Evolutionary conservation across 495 filamentous ascomycete genomes (phyloP), one percentile per base, ranked within the genome.

Genomic region (Hypoxylon intermedium): DNA sequence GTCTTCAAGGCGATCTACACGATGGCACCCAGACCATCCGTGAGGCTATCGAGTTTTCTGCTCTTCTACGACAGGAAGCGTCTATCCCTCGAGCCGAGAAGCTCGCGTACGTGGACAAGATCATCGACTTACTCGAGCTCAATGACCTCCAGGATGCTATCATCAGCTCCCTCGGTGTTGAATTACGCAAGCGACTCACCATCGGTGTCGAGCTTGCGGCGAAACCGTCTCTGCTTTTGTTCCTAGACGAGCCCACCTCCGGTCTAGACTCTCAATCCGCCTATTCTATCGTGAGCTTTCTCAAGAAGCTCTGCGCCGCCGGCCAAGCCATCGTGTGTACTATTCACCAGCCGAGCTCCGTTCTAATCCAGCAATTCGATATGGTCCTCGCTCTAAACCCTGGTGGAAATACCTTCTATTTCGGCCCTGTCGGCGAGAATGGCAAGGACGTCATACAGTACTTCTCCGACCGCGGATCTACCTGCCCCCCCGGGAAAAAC

Each of bases 191-290:
- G 81, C 53, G 89, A 19, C 60, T 96, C 2, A 97, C 93, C 1
- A 97, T 98, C 52, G 93, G 89, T 50, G 93, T 98, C 4, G 93
- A 98, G 69, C 75, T 98, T 1, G 93, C 90, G 2, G 91, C 93
- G 4, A 92, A 92, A 67, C 93, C 93, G 0, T 86, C 84, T 18
- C 78, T 93, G 0, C 76, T 95, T 20, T 79, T 94, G 5, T 94
- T 94, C 81, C 77, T 94, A 16, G 90, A 94, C 61, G 89, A 93
- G 64, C 89, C 89, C 0, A 91, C 88, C 4, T 87, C 85, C 45
- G 93, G 93, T 48, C 82, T 97, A 3, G 93, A 97, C 72, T 87
- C 85, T 20, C 91, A 96, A 65, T 88, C 88, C 0, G 92, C 92
- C 0, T 89, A 82, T 69, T 90, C 86, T 0, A 93, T 96, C 60